Evolutionary conservation across 257 asterid species (phyloP), one percentile per base, ranked within the genome.

Genomic region (Solanum pimpinellifolium): DNA sequence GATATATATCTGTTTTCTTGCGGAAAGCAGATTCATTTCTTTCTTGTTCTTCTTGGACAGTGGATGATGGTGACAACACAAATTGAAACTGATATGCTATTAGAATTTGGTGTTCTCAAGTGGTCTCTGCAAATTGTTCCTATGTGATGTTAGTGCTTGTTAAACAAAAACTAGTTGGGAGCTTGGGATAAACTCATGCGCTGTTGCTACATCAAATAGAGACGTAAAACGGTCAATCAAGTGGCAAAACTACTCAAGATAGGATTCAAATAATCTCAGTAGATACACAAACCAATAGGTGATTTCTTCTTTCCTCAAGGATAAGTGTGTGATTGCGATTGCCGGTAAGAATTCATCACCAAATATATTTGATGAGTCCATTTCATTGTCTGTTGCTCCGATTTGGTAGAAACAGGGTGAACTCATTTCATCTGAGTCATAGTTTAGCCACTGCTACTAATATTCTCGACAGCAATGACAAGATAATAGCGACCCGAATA

Each of bases 401-500:
- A 46, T 78, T 78, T 46, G 66, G 66, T 15, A 78, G 84, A 78
- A 78, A 44, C 41, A 78, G 84, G 46, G 41, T 46, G 3, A 78
- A 15, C 16, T 44, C 84, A 27, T 78, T 78, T 27, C 84, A 46
- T 29, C 84, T 15, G 3, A 25, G 15, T 46, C 84, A 46, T 16
- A 46, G 65, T 78, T 46, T 78, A 46, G 41, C 42, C 41, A 78
- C 84, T 47, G 3, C 62, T 9, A 20, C n/a, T 27, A 47, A 78
- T 27, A 78, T 78, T 27, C 66, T 29, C 5, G 88, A 88, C 77
- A 20, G 16, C 52, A 66, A 65, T 75, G 87, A 92, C 83, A 89
- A 91, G 87, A 84, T 68, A 75, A 75, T 94, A 39, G 93, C 96
- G 42, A 73, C 84, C 81, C 94, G 83, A 56, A 90, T 95, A 75